These are phyloP conservation scores for Penicillium roqueforti DNA, from an alignment of 495 filamentous ascomycete species.

Conservation along the genomic window DNA sequence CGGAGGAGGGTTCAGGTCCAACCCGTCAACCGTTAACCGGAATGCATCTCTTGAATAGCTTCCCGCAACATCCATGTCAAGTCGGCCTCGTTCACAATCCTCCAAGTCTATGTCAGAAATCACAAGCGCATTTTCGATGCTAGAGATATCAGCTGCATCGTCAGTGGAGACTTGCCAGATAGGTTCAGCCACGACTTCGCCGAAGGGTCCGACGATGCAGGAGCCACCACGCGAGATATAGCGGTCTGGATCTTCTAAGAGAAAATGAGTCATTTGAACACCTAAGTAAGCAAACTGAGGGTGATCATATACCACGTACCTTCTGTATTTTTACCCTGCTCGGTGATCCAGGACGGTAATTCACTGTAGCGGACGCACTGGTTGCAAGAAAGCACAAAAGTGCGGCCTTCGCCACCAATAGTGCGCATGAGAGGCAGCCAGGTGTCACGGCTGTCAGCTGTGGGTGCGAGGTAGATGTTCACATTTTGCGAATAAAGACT, in stretches of 20 bases:
- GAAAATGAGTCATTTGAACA: neutral
- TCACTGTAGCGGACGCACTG: conserved; percentile 65
- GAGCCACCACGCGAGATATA: conserved; percentile 61
- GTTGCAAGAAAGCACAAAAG: conserved; percentile 81
- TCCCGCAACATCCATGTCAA: conserved; percentile 69
- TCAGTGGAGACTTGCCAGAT: conserved; percentile 70
- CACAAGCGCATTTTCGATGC: conserved; percentile 34
- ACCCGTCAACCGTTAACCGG: conserved; percentile 67
- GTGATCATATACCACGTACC: neutral
- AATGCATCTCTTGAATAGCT: conserved; percentile 85
- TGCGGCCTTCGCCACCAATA: conserved; percentile 72
- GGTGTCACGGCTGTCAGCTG: conserved; percentile 78
- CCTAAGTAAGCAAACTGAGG: neutral
- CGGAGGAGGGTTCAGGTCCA: conserved; percentile 66
- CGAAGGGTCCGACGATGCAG: conserved; percentile 74
- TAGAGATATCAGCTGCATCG: conserved; percentile 26
- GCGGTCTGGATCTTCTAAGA: neutral
- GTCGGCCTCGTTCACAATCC: conserved; percentile 57
- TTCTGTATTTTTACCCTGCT: conserved; percentile 3
- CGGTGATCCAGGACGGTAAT: conserved; percentile 53
- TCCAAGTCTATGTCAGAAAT: conserved; percentile 56
- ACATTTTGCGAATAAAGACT: conserved; percentile 87
- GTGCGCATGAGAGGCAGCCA: conserved; percentile 84
- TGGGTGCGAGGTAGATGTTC: conserved; percentile 88
- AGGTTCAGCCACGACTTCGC: conserved; percentile 72